These are phyloP conservation scores for Acephala macrosclerotiorum DNA, from an alignment of 2,329 filamentous ascomycete genomes.

Conservation along the genomic window DNA sequence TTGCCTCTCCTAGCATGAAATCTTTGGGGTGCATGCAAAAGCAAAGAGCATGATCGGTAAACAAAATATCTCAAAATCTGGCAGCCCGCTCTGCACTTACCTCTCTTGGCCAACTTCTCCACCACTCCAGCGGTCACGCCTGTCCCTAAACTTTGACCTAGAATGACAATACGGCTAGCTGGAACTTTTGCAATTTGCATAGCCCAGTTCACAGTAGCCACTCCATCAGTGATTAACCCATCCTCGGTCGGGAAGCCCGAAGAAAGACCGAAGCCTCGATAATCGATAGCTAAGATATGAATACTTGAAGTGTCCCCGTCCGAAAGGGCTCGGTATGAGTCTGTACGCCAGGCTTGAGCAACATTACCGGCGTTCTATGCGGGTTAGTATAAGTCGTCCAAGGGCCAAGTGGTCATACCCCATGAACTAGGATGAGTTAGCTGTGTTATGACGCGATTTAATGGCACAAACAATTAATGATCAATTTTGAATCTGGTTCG, in stretches of 20 bases:
- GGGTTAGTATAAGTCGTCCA: constrained; percentile 14
- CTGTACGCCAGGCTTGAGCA: constrained; percentile 77
- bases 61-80: too few relatives aligned
- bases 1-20: too few relatives aligned
- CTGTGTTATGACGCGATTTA: constrained; percentile 6
- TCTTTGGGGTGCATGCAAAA: too few relatives aligned
- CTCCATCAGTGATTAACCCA: constrained; percentile 82
- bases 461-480: constrained; percentile 65
- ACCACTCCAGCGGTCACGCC: constrained; percentile 80
- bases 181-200: constrained; percentile 69
- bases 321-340: constrained; percentile 79
- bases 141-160: constrained; percentile 90
- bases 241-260: constrained; percentile 81
- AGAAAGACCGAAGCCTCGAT: constrained; percentile 85
- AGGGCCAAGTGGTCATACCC: background rate
- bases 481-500: constrained; percentile 68
- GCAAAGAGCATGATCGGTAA: too few relatives aligned
- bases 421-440: constrained; percentile 19
- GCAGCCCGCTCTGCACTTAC: constrained; percentile 44
- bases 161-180: constrained; percentile 75
- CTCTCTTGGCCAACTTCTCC: constrained; percentile 68
- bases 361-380: constrained; percentile 83
- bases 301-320: constrained; percentile 72
- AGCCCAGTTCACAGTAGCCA: constrained; percentile 76
- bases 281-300: constrained; percentile 89